These are phyloP conservation scores for Melanogaster broomeanus DNA, from an alignment of 768 basidiomycete species.

Conservation along the genomic window DNA sequence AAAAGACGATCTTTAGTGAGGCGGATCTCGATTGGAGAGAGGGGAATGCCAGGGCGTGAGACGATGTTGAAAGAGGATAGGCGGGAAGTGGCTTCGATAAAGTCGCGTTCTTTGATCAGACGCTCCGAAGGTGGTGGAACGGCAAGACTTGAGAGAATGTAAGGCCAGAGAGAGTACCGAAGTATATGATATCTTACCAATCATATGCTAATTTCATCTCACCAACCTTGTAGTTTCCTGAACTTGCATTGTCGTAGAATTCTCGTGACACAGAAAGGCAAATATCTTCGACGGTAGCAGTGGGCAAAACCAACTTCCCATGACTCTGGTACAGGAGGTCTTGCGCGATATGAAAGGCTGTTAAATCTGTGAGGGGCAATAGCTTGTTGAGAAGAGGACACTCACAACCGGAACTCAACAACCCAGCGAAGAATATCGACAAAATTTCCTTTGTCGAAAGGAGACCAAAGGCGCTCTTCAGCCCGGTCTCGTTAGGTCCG, in stretches of 20 bases:
- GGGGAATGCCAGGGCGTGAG: conserved; percentile 70
- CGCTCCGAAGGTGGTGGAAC: conserved; percentile 67
- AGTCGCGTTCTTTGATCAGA: conserved; percentile 75
- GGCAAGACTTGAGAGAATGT: conserved; percentile 56
- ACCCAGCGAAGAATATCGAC: conserved; percentile 82
- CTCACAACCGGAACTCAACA: conserved; percentile 88
- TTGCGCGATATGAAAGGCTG: conserved; percentile 72
- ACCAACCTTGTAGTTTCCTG: conserved; percentile 88
- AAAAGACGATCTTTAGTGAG: conserved; percentile 86
- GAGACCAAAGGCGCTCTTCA: conserved; percentile 80
- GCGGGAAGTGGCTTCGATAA: conserved; percentile 96
- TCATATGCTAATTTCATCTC: conserved; percentile 98
- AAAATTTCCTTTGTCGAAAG: conserved; percentile 70
- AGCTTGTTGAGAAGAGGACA: conserved; percentile 19
- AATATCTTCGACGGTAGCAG: conserved; percentile 65
- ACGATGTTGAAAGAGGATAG: conserved; percentile 89
- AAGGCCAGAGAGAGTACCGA: not conserved
- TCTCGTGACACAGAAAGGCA: conserved; percentile 82
- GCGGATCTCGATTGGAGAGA: conserved; percentile 92
- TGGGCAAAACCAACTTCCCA: conserved; percentile 47
- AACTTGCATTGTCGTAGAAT: conserved; percentile 92
- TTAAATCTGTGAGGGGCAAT: conserved; percentile 9
- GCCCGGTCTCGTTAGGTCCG: conserved; percentile 57
- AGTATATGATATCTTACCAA: conserved; percentile 54
- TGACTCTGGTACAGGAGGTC: conserved; percentile 53